These are phyloP conservation scores for Pichia sp. DNA, from an alignment of 1,139 yeast species.

Conservation along the genomic window DNA sequence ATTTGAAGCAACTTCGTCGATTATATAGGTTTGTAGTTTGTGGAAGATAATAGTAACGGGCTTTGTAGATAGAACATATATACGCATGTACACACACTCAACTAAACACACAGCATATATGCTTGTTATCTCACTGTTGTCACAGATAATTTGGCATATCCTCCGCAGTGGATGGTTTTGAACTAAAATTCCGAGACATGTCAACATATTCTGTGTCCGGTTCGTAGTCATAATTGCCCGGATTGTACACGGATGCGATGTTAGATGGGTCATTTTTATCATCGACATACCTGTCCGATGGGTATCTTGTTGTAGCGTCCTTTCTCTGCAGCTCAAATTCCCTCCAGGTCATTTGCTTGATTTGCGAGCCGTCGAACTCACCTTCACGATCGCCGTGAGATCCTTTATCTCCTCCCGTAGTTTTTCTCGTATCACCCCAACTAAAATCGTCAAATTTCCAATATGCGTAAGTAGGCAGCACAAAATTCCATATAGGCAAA, in stretches of 20 bases:
- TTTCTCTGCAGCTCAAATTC: conserved; percentile 74
- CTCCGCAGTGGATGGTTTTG: background rate
- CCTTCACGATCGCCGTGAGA: conserved; percentile 70
- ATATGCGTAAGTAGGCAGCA: conserved; percentile 80
- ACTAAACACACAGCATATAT: no score
- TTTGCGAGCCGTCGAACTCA: conserved; percentile 81
- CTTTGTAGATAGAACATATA: no score
- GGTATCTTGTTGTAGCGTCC: conserved; percentile 11
- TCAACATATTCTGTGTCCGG: conserved; percentile 18
- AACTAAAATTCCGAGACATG: conserved; percentile 13
- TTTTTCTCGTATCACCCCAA: conserved; percentile 96
- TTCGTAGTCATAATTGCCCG: conserved; percentile 20
- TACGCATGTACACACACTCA: no score
- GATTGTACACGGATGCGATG: conserved; percentile 28
- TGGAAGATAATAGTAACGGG: no score
- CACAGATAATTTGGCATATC: background rate
- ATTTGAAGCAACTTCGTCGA: no score
- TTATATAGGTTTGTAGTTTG: no score
- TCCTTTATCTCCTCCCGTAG: conserved; percentile 67
- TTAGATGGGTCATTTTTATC: conserved; percentile 3
- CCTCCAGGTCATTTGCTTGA: conserved; percentile 89
- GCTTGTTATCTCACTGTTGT: background rate
- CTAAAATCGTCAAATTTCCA: conserved; percentile 98
- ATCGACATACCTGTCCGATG: background rate
- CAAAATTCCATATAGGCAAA: conserved; percentile 92